Evolutionary conservation across 164 flowering plant genomes (phyloP).

Genomic region (Magnolia sinica): DNA sequence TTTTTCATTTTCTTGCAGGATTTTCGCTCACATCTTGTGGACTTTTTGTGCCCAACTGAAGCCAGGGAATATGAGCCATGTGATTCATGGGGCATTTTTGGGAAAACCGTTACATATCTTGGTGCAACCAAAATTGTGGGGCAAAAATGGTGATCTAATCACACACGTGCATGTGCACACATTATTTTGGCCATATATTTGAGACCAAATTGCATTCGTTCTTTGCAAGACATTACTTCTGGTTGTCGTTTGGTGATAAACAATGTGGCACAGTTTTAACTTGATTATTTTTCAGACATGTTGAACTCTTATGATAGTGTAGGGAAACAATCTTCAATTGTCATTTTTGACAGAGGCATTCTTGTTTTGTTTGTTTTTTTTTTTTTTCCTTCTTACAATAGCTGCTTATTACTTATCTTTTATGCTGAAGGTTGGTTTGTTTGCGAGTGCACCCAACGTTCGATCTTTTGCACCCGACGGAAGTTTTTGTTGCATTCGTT

Average conservation of each 20-base stretch:
- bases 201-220: background rate
- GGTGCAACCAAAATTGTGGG: background rate
- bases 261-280: too few species aligned
- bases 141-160: background rate
- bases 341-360: too few species aligned
- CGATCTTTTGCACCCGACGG: constrained; percentile 71
- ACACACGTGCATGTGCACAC: background rate
- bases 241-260: too few species aligned
- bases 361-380: too few species aligned
- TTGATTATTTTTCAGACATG: too few species aligned
- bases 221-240: background rate
- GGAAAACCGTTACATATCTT: background rate
- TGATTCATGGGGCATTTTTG: background rate
- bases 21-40: background rate
- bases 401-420: background rate
- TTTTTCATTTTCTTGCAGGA: background rate
- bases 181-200: background rate
- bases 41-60: background rate
- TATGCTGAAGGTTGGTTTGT: constrained; percentile 68
- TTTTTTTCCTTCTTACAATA: background rate
- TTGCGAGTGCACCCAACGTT: constrained; percentile 86
- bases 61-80: background rate
- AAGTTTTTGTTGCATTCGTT: constrained; percentile 60
- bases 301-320: too few species aligned
- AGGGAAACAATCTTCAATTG: too few species aligned